Percentiles rank a stretch among this genome's conserved stretches.
Evolutionary conservation across 1,139 yeast genomes (phyloP).

Genomic region (Yamadazyma aaseri): DNA sequence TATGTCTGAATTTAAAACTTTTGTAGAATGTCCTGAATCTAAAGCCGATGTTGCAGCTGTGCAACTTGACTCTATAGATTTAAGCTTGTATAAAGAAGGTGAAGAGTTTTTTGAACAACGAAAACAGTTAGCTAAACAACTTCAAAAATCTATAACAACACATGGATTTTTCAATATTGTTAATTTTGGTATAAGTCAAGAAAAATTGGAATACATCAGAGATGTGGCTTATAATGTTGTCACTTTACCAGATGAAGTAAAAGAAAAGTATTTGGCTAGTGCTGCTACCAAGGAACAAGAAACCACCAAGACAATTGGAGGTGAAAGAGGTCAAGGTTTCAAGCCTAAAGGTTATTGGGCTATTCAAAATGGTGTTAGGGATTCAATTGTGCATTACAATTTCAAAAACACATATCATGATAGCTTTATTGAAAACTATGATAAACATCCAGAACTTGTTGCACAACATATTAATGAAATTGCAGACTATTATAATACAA

Average conservation of each 20-base stretch:
- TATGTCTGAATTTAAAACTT: too few relatives aligned
- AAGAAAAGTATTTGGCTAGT: slow-evolving; percentile 40
- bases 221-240: slow-evolving; percentile 37
- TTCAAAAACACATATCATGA: slow-evolving; percentile 34
- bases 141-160: slow-evolving; percentile 38
- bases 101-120: slow-evolving; percentile 26
- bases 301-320: slow-evolving; percentile 27
- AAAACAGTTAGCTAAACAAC: slow-evolving; percentile 27
- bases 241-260: slow-evolving; percentile 42
- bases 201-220: slow-evolving; percentile 29
- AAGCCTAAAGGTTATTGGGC: slow-evolving; percentile 49
- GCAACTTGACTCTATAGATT: slow-evolving; percentile 34
- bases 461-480: slow-evolving; percentile 34
- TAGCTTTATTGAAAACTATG: slow-evolving; percentile 19
- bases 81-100: slow-evolving; percentile 34
- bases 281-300: slow-evolving; percentile 33
- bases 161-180: slow-evolving; percentile 45
- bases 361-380: slow-evolving; percentile 40
- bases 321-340: slow-evolving; percentile 46
- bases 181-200: slow-evolving; percentile 35
- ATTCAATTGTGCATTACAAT: slow-evolving; percentile 42
- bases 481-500: slow-evolving; percentile 30
- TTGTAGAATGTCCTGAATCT: slow-evolving; percentile 25
- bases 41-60: slow-evolving; percentile 2
- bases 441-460: slow-evolving; percentile 37